Base-by-base conservation (phyloP, 805 yeast species). In the Sugiyamaella smithiae region DNA sequence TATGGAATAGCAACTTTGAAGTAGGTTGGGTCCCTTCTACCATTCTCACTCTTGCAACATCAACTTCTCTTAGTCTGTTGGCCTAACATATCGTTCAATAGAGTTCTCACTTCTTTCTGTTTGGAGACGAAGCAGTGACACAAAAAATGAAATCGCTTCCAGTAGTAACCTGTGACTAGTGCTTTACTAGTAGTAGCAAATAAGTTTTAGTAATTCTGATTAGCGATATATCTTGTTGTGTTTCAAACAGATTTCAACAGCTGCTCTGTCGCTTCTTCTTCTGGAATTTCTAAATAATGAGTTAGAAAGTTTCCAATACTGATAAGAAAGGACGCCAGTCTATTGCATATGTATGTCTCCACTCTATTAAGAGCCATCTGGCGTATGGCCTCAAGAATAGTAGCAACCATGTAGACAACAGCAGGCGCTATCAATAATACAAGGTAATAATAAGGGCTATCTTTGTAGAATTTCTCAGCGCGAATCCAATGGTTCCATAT, bases 321-420 rank as follows among this genome's bases (percentile, higher is more conserved):
- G 11, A 11, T 8, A 7, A 26, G 11, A 26, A 26, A 11, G 7
- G 37, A 8, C 8, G 16, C 41, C 24, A 37, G 24, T 7, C 3
- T 19, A 17, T 6, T 37, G 24, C 41, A 37, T 60, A 46, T 71
- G 68, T 62, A 17, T 8, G 35, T 40, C 32, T 40, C 43, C 32
- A 40, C 43, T 7, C 12, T 12, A 3, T 25, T 17, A 43, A 43
- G 29, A 12, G 29, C 19, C 9, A 12, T 9, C 36, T 43, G 46
- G 11, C 46, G 37, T 24, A 25, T 6, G 9, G 26, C 33, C 11
- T 43, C 46, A 2, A 28, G 4, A 3, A 9, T 12, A 6, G 38
- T 33, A 16, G 38, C 25, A 20, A 29, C 22, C 20, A 43, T 20
- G 46, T 43, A 43, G 6, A 29, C 24, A 3, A 29, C 11, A 12